A percentile compares a stretch with the other conserved stretches of the same genome.
These are phyloP conservation scores for Gnaphalium uliginosum DNA, from an alignment of 129 eudicot genomes.

Conservation along the genomic window DNA sequence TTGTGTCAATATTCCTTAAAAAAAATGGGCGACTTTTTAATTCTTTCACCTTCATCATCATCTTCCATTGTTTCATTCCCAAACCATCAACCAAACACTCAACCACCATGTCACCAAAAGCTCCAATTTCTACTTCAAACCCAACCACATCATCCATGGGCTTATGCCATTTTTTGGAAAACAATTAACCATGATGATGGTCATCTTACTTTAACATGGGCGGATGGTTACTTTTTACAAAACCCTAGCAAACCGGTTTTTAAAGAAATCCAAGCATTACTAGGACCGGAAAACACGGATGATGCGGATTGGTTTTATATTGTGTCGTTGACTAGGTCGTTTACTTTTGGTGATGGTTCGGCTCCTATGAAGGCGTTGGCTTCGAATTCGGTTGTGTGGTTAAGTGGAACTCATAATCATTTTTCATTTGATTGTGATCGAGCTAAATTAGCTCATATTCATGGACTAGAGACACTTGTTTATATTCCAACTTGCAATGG, in stretches of 20 bases:
- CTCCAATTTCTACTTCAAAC: slow-evolving; percentile 54
- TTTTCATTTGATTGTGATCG: slow-evolving; percentile 45
- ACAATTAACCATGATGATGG: slow-evolving; percentile 24
- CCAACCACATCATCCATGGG: slow-evolving; percentile 54
- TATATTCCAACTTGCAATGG: slow-evolving; percentile 54
- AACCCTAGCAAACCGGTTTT: slow-evolving; percentile 28
- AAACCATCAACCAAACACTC: not conserved
- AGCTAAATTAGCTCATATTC: slow-evolving; percentile 64
- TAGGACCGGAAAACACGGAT: slow-evolving; percentile 16
- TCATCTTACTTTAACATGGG: slow-evolving; percentile 45
- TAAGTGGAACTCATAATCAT: slow-evolving; percentile 44
- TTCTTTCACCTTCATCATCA: slow-evolving; percentile 41
- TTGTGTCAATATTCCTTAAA: not conserved
- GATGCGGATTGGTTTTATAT: slow-evolving; percentile 70
- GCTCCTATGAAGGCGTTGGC: slow-evolving; percentile 42
- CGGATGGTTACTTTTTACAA: slow-evolving; percentile 52
- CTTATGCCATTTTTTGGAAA: slow-evolving; percentile 70
- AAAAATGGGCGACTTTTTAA: slow-evolving; percentile 42
- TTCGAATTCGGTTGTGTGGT: slow-evolving; percentile 50
- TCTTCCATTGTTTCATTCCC: slow-evolving; percentile 28
- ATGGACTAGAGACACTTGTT: slow-evolving; percentile 64
- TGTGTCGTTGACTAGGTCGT: slow-evolving; percentile 45
- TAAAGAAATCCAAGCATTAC: slow-evolving; percentile 33
- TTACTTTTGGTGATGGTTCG: slow-evolving; percentile 45
- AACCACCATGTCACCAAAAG: slow-evolving; percentile 33